Evolutionary conservation across 768 basidiomycete species (phyloP).

Genomic region (Mycena albidolilacea): DNA sequence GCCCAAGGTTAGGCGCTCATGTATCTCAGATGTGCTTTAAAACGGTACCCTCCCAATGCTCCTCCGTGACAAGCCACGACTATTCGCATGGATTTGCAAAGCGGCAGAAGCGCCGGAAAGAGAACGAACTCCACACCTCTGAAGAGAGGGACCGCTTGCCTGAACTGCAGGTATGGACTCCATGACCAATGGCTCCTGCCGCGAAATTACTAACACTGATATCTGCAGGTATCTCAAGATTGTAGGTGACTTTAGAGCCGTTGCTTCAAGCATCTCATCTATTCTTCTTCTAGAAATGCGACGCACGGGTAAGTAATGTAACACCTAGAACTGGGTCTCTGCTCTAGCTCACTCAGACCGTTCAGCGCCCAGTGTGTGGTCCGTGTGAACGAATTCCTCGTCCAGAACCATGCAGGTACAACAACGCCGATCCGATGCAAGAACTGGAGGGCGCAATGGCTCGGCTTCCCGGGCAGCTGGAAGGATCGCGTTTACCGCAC

Average conservation of each 20-base stretch:
- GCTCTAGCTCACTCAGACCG: not conserved
- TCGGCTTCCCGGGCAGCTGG: not conserved
- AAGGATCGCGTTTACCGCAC: constrained; percentile 31
- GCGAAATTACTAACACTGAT: not conserved
- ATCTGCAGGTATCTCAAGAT: constrained; percentile 20
- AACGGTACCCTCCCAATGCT: not conserved
- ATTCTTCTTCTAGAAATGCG: constrained; percentile 30
- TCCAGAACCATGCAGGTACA: constrained; percentile 62
- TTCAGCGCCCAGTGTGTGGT: constrained; percentile 46
- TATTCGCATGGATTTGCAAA: not conserved
- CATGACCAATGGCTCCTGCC: not conserved
- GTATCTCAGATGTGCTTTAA: not conserved
- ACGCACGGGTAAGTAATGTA: constrained; percentile 18
- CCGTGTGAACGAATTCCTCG: constrained; percentile 52
- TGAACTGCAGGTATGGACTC: constrained; percentile 37
- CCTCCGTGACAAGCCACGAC: not conserved
- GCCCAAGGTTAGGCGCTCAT: not conserved
- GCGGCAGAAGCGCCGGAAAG: not conserved
- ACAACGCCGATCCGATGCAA: constrained; percentile 48
- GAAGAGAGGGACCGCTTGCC: constrained; percentile 27
- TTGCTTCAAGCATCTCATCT: not conserved
- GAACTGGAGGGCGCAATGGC: constrained; percentile 48
- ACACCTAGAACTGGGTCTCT: not conserved
- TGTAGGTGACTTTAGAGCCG: not conserved
- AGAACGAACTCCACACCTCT: not conserved